Conservation (phyloP, 805 yeast genomes). For the Metschnikowia kunwiensis region DNA sequence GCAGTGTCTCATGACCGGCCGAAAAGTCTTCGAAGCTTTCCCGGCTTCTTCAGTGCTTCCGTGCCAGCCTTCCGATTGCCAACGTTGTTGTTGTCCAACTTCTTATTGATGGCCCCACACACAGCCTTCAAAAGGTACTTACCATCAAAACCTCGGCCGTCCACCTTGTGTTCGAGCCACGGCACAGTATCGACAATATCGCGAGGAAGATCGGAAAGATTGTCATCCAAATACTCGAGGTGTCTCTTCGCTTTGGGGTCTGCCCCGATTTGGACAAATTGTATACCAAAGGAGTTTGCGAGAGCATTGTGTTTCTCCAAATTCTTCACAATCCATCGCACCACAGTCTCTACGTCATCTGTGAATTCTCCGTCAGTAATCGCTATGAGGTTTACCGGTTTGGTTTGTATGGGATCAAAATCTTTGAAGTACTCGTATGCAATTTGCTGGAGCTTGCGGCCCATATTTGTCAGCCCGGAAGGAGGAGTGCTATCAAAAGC, state of each 20-base stretch:
- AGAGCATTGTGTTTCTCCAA: constrained; percentile 12
- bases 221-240: constrained; percentile 14
- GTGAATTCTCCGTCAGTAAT: constrained; percentile 18
- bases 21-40: constrained; percentile 9
- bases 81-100: constrained; percentile 10
- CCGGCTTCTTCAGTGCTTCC: constrained; percentile 4
- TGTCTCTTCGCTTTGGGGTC: constrained; percentile 11
- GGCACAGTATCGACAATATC: constrained; percentile 19
- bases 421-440: constrained; percentile 11
- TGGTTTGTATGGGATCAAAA: constrained; percentile 11
- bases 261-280: constrained; percentile 18
- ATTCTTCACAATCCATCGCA: constrained; percentile 16
- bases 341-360: constrained; percentile 15
- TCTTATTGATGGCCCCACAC: constrained; percentile 17
- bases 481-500: constrained; percentile 13
- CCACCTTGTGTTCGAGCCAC: constrained; percentile 12
- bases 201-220: constrained; percentile 10
- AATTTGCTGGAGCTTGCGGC: constrained; percentile 12
- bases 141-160: constrained; percentile 14
- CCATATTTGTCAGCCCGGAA: constrained; percentile 18
- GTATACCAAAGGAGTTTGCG: constrained; percentile 17
- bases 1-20: constrained; percentile 3
- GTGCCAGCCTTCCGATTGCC: constrained; percentile 1
- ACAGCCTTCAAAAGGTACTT: constrained; percentile 16
- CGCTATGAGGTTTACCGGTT: constrained; percentile 16